Base-by-base conservation (phyloP, 768 basidiomycete species). In the Pisolithus sp. region DNA sequence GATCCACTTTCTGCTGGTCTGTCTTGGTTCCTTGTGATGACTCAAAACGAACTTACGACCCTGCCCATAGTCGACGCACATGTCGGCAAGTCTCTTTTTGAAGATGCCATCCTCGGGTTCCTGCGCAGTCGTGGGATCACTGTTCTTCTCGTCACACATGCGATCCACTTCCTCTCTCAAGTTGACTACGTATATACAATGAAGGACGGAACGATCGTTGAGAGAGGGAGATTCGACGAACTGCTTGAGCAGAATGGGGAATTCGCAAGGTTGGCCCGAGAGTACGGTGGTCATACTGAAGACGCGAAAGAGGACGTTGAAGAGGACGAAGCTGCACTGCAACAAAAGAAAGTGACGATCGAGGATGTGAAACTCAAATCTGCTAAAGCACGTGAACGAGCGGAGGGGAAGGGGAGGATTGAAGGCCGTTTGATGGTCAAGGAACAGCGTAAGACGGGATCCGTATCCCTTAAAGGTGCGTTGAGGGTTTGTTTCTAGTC, bases 41-140 rank as follows among this genome's bases (percentile, higher is more conserved):
- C 21, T 26, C 12, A 17, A 9, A 31, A 26, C 30, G 2, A 13
- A 13, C 43, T 45, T 6, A 26, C 12, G 28, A 28, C 1, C 1
- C 31, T 48, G 41, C 31, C 10, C 15, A n/a, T 30, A 81, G 82
- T 88, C 47, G 86, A 88, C 59, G 84, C 85, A 1, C 85, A 89
- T 58, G 86, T 89, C 46, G 85, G 84, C 1, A 79, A 80, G 58
- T 72, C 79, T 8, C 72, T 89, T 2, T 87, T 89, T 63, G 72
- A 79, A 41, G 75, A 80, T 49, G 85, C 82, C n/a, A 82, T 88
- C 58, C 55, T 81, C 9, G 71, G 72, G 12, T 68, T 68, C 0
- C 73, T 80, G 1, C 68, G 72, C 20, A 60, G 58, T 31, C 62
- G 59, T 54, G 78, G 78, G 34, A 76, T 78, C 63, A 79, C 79